These are phyloP conservation scores for Solanum lycopersicoides DNA, from an alignment of 257 asterid genomes.

Conservation along the genomic window DNA sequence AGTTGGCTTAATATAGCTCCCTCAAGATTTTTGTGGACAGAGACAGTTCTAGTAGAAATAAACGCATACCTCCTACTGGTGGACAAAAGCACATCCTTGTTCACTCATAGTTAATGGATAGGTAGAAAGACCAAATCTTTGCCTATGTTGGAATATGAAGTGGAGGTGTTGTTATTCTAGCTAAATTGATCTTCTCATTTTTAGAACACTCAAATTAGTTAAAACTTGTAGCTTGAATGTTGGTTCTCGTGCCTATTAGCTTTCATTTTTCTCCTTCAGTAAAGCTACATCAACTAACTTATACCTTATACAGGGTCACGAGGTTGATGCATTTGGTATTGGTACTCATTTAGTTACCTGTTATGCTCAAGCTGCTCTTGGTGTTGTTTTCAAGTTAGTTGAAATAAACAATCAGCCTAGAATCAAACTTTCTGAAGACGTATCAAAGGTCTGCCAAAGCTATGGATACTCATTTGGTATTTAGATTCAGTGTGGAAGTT, in stretches of 20 bases:
- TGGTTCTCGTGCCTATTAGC: not conserved
- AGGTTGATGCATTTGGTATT: constrained; percentile 87
- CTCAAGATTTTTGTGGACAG: not conserved
- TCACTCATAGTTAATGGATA: not conserved
- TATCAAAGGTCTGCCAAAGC: constrained; percentile 61
- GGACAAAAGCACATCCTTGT: not conserved
- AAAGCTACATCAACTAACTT: not conserved
- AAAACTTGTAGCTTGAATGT: not conserved
- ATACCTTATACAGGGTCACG: constrained; percentile 65
- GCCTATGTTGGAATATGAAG: not conserved
- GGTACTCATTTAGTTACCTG: constrained; percentile 98
- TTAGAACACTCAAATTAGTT: not conserved
- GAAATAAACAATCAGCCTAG: constrained; percentile 96
- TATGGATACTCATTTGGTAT: not conserved
- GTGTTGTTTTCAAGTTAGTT: constrained; percentile 89
- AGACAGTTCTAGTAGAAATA: not conserved
- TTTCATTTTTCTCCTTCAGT: not conserved
- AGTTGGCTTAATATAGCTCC: not conserved
- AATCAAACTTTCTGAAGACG: constrained; percentile 94
- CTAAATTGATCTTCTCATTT: not conserved
- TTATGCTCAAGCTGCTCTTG: constrained; percentile 96
- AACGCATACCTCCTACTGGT: not conserved
- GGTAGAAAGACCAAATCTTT: not conserved
- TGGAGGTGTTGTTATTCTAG: not conserved
- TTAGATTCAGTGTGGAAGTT: not conserved